Evolutionary conservation across 2,329 filamentous ascomycete genomes (phyloP).

Genomic region (Exophiala sp.): DNA sequence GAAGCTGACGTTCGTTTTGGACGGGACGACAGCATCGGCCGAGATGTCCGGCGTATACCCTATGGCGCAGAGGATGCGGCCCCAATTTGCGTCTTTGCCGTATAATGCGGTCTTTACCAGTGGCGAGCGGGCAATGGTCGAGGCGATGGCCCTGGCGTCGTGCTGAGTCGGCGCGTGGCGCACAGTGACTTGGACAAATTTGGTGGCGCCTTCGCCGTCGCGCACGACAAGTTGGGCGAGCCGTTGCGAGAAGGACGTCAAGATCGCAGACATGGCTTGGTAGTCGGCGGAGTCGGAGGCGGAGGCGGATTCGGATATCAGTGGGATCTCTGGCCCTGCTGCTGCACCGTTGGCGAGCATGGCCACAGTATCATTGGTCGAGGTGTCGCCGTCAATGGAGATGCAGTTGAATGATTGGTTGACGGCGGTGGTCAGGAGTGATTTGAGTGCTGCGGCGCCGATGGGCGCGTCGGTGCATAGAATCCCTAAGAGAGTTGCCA

Average conservation of each 20-base stretch:
- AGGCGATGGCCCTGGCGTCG: constrained; percentile 72
- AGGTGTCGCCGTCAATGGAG: constrained; percentile 93
- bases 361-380: constrained; percentile 92
- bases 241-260: constrained; percentile 73
- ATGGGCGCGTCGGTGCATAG: constrained; percentile 88
- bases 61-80: constrained; percentile 88
- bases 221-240: constrained; percentile 89
- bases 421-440: constrained; percentile 66
- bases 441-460: constrained; percentile 58
- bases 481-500: constrained; percentile 90
- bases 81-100: constrained; percentile 97
- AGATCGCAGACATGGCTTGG: constrained; percentile 60
- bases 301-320: constrained; percentile 40
- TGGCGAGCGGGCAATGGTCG: constrained; percentile 81
- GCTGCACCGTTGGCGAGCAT: constrained; percentile 93
- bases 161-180: constrained; percentile 63
- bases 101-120: constrained; percentile 97
- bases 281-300: constrained; percentile 48
- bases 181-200: constrained; percentile 91
- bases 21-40: constrained; percentile 45
- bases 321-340: constrained; percentile 48
- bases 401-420: constrained; percentile 92
- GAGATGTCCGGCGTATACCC: constrained; percentile 54
- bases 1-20: constrained; percentile 56
- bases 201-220: constrained; percentile 94